Conservation (phyloP, 1,139 yeast genomes). For the Taphrina betulina region DNA sequence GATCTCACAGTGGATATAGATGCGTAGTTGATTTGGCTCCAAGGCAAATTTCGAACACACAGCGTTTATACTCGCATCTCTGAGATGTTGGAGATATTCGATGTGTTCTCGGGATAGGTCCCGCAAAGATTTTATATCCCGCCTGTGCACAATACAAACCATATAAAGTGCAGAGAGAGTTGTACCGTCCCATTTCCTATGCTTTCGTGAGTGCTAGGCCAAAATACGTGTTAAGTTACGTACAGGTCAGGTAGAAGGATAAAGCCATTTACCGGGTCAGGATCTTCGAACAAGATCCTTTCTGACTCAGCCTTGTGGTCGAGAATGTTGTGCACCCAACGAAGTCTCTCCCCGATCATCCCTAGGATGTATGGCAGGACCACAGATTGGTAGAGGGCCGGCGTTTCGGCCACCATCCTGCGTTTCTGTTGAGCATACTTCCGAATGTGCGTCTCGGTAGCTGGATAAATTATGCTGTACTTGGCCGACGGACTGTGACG, state of each 20-base stretch:
- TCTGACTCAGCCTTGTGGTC: constrained; percentile 83
- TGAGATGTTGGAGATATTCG: constrained; percentile 54
- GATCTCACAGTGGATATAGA: constrained; percentile 35
- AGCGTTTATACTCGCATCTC: constrained; percentile 74
- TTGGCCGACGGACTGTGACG: constrained; percentile 60
- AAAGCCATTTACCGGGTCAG: constrained; percentile 56
- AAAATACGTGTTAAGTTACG: constrained; percentile 3
- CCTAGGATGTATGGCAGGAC: constrained; percentile 76
- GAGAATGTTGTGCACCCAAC: constrained; percentile 89
- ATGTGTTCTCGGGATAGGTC: constrained; percentile 65
- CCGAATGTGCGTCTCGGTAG: constrained; percentile 74
- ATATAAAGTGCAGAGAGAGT: constrained; percentile 69
- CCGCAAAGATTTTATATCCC: constrained; percentile 70
- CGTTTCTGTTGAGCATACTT: constrained; percentile 62
- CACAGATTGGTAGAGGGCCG: constrained; percentile 60
- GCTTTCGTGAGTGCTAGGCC: constrained; percentile 50
- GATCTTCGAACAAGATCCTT: constrained; percentile 62
- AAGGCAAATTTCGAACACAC: constrained; percentile 42
- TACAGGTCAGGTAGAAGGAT: constrained; percentile 49
- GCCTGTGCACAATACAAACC: constrained; percentile 71
- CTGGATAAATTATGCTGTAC: constrained; percentile 80
- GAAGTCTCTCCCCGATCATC: constrained; percentile 72
- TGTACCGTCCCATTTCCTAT: constrained; percentile 87
- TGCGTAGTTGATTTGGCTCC: constrained; percentile 28
- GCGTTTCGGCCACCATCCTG: constrained; percentile 75